Conservation (phyloP, 2,329 filamentous ascomycete genomes). For the Sclerotinia sclerotiorum region DNA sequence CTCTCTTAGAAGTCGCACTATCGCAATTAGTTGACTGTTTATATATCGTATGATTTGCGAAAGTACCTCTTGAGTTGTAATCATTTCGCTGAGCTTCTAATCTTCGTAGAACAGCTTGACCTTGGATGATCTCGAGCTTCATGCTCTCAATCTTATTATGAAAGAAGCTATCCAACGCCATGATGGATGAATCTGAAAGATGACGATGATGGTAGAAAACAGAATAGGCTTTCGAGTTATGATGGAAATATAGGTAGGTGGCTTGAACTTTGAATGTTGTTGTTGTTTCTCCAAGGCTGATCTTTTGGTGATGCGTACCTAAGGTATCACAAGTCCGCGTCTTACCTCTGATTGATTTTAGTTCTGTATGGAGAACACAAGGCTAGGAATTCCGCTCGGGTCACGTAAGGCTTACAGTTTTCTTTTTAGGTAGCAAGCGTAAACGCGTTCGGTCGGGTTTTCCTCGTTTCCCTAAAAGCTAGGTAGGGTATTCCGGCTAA, state of each 20-base stretch:
- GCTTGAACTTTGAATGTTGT: slow-evolving; percentile 4
- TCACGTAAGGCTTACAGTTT: slow-evolving; percentile 1
- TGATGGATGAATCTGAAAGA: slow-evolving; percentile 49
- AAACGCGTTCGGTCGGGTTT: too few species aligned
- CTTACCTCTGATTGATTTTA: not conserved
- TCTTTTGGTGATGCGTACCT: slow-evolving; percentile 20
- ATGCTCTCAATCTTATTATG: slow-evolving; percentile 99
- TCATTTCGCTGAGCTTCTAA: slow-evolving; percentile 98
- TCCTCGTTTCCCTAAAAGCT: too few species aligned
- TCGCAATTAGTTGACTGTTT: slow-evolving; percentile 29
- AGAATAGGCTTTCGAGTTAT: not conserved
- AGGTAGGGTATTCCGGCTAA: not conserved
- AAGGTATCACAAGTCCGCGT: slow-evolving; percentile 16
- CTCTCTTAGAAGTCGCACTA: slow-evolving; percentile 86
- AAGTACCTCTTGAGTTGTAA: slow-evolving; percentile 80
- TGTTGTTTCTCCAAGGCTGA: slow-evolving; percentile 19
- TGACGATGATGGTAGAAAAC: not conserved
- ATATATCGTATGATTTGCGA: not conserved
- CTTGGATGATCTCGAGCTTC: slow-evolving; percentile 99
- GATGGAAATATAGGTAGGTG: not conserved
- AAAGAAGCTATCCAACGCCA: slow-evolving; percentile 99
- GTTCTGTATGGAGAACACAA: not conserved
- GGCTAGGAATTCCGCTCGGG: slow-evolving; percentile 4
- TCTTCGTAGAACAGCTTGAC: slow-evolving; percentile 89
- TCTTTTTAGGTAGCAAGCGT: slow-evolving; percentile 19